phyloP scores from a whole-genome alignment of 352 stramenopile genomes.

The Thraustochytrium sp. region DNA sequence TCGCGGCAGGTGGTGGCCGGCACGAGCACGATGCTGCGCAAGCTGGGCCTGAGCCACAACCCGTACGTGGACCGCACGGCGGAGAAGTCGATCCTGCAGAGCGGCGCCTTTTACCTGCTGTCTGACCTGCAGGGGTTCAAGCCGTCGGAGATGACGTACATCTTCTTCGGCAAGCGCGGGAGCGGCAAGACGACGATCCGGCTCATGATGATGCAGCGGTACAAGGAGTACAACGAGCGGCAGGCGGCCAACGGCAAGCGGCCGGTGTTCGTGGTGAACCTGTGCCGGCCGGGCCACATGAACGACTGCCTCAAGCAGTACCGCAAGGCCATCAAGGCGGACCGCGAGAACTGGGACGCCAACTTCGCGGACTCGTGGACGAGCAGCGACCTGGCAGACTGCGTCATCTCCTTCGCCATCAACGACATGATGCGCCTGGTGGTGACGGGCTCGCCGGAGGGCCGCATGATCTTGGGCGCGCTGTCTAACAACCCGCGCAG shows the following conservation, averaged over 20 bases:
- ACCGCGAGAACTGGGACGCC: constrained; percentile 45
- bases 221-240: constrained; percentile 46
- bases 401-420: constrained; percentile 44
- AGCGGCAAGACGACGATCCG: constrained; percentile 45
- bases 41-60: constrained; percentile 40
- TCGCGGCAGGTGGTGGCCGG: not conserved
- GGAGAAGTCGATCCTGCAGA: constrained; percentile 41
- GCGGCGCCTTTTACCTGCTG: constrained; percentile 39
- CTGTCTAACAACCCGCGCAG: constrained; percentile 31
- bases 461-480: constrained; percentile 8
- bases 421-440: constrained; percentile 41
- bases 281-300: constrained; percentile 40
- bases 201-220: constrained; percentile 47
- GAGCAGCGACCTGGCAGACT: constrained; percentile 40
- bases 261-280: constrained; percentile 44
- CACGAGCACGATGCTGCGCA: constrained; percentile 43
- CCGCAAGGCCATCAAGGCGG: not conserved
- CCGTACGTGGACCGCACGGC: constrained; percentile 45
- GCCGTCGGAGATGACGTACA: constrained; percentile 45
- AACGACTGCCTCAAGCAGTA: constrained; percentile 47
- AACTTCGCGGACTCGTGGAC: constrained; percentile 40
- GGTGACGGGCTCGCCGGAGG: constrained; percentile 2
- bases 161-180: constrained; percentile 44
- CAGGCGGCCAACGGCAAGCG: not conserved
- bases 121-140: constrained; percentile 46